Evolutionary conservation across 2,329 filamentous ascomycete genomes (phyloP), one percentile per base, ranked within the genome.

Genomic region (Penicillium sp.): DNA sequence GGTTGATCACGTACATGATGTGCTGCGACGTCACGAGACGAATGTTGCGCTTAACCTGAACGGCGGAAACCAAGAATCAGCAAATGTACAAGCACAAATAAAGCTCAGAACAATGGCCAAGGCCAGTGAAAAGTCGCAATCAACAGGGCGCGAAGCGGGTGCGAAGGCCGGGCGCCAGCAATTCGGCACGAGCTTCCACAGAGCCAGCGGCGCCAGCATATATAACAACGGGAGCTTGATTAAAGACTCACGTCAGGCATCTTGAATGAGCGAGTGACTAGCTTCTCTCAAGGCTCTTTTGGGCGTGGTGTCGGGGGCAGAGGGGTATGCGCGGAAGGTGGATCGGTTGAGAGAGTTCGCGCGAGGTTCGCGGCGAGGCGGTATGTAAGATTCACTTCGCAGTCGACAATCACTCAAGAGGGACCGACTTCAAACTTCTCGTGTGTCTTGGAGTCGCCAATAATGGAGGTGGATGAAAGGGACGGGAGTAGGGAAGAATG

Each of bases 21-120:
- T 86, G 83, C 75, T 97, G 93, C 78, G 94, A 87, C 47, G 94
- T 97, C 63, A 96, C 83, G 77, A 99, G 85, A 83, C 93, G 95
- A 75, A 99, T 82, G 69, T 85, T 89, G 68, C 94, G 85, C 83
- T 96, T 88, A 67, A 87, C 76, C 85, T 89, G 64, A 47, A 56
- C 33, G 24, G 36, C 47, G 38, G 44, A 39, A 38, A 42, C 38
- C 24, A 23, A 42, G 28, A 29, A 50, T 68, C 54, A 70, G 65
- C 52, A 43, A 5, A 42, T 8, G 41, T 13, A 12, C 3, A 42
- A n/a, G 41, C 23, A 12, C 8, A 16, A 5, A 15, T 6, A 28
- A 12, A 39, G 18, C 34, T 18, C 16, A 10, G 18, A 39, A 21
- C 16, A 39, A 13, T 21, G 18, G 7, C 3, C 9, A 39, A 9